Conservation (phyloP, 2,329 filamentous ascomycete genomes). For the Delphinella strobiligena region DNA sequence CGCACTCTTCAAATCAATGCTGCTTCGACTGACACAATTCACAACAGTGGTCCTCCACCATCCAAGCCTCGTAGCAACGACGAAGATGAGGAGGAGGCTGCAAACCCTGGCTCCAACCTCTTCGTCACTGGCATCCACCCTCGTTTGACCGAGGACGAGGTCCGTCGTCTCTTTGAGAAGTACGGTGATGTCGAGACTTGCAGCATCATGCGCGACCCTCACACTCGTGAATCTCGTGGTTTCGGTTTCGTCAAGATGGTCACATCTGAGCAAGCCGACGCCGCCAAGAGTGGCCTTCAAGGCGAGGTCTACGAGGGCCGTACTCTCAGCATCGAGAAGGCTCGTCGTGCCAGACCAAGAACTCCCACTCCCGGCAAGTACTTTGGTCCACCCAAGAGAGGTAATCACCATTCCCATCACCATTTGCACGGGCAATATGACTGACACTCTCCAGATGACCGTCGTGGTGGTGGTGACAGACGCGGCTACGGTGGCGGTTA, state of each 20-base stretch:
- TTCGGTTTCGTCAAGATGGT: constrained; percentile 99
- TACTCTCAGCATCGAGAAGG: constrained; percentile 97
- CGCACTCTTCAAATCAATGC: constrained; percentile 9
- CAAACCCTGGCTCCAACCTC: constrained; percentile 93
- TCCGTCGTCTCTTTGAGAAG: constrained; percentile 93
- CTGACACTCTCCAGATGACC: constrained; percentile 24
- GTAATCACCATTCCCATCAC: constrained; percentile 41
- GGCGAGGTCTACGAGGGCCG: constrained; percentile 91
- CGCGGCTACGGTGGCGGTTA: constrained; percentile 22
- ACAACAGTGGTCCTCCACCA: constrained; percentile 35
- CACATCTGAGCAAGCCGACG: constrained; percentile 86
- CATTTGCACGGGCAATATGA: constrained; percentile 5
- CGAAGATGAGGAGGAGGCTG: constrained; percentile 54
- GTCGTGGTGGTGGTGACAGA: constrained; percentile 18
- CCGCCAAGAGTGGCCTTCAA: constrained; percentile 90
- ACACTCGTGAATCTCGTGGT: constrained; percentile 95
- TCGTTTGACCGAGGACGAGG: constrained; percentile 76
- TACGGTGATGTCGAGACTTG: constrained; percentile 98
- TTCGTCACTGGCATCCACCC: constrained; percentile 98
- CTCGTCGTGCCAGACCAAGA: constrained; percentile 83
- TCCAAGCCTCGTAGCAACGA: constrained; percentile 26
- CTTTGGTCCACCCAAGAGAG: constrained; percentile 95
- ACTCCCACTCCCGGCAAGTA: constrained; percentile 98
- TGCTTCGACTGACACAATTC: neutral
- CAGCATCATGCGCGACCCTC: constrained; percentile 98